Conservation (phyloP, 2,329 filamentous ascomycete genomes). For the Fusarium citri region DNA sequence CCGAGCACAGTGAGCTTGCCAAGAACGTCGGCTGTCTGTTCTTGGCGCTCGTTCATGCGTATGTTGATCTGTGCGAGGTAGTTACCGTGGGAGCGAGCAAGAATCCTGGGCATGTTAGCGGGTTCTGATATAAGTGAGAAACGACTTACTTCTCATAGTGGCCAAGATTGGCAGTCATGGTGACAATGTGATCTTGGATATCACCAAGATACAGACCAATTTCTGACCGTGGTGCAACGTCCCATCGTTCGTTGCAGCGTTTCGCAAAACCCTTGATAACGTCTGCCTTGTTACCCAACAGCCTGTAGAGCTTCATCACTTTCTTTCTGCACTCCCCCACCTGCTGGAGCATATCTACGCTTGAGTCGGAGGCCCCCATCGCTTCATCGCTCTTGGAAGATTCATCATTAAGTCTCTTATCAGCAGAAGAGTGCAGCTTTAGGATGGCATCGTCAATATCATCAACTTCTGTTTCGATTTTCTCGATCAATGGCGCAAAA, state of each 20-base stretch:
- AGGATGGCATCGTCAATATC: conserved; percentile 95
- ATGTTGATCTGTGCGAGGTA: conserved; percentile 99
- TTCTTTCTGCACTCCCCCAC: conserved; percentile 96
- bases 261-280: conserved; percentile 99
- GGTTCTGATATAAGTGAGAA: not conserved
- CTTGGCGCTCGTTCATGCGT: conserved; percentile 96
- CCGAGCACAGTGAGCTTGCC: conserved; percentile 95
- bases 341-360: conserved; percentile 87
- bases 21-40: conserved; percentile 94
- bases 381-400: conserved; percentile 62
- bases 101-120: conserved; percentile 67
- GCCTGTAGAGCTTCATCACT: conserved; percentile 93
- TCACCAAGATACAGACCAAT: conserved; percentile 98
- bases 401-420: conserved; percentile 55
- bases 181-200: conserved; percentile 99
- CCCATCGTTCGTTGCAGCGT: conserved; percentile 97
- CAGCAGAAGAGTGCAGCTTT: conserved; percentile 75
- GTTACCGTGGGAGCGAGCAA: conserved; percentile 92
- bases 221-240: conserved; percentile 92
- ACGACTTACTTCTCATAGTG: conserved; percentile 91
- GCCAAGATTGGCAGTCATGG: conserved; percentile 95
- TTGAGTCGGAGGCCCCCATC: conserved; percentile 57
- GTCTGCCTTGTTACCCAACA: conserved; percentile 96
- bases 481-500: conserved; percentile 90
- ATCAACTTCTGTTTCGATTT: conserved; percentile 95